Conservation (phyloP, 768 basidiomycete species). For the Xerocomellus intermedius region DNA sequence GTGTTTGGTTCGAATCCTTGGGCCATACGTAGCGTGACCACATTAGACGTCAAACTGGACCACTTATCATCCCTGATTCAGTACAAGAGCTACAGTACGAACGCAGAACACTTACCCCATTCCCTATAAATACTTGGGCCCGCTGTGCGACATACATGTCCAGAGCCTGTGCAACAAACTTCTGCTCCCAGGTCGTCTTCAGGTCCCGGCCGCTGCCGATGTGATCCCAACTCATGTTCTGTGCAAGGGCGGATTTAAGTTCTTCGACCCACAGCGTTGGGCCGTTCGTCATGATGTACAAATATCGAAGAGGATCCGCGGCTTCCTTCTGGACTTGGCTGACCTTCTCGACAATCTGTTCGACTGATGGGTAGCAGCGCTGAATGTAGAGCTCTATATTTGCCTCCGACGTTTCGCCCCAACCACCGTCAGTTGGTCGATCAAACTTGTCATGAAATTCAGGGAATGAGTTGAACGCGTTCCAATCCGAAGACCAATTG, state of each 20-base stretch:
- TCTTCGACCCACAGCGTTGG: conserved; percentile 39
- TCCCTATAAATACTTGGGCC: conserved; percentile 52
- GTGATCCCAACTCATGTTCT: conserved; percentile 36
- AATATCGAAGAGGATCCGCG: conserved; percentile 28
- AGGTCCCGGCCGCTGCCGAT: conserved; percentile 46
- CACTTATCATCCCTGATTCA: conserved; percentile 28
- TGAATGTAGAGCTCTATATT: conserved; percentile 27
- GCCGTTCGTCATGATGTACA: conserved; percentile 54
- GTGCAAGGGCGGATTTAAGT: conserved; percentile 36
- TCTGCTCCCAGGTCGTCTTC: conserved; percentile 41
- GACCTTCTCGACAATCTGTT: conserved; percentile 42
- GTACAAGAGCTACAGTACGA: not conserved
- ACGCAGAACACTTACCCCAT: conserved; percentile 41
- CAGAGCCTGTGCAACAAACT: conserved; percentile 43
- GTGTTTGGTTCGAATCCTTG: conserved; percentile 26
- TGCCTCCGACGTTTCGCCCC: conserved; percentile 17
- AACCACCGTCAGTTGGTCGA: conserved; percentile 26
- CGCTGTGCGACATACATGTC: conserved; percentile 51
- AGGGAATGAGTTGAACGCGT: conserved; percentile 47
- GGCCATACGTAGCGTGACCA: conserved; percentile 38
- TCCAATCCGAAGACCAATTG: conserved; percentile 35
- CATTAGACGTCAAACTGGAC: conserved; percentile 43
- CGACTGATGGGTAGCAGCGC: conserved; percentile 45
- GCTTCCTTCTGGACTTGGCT: conserved; percentile 30
- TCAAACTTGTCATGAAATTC: conserved; percentile 38